Evolutionary conservation across 2,329 filamentous ascomycete genomes (phyloP).

Genomic region (Endothia cerciana): DNA sequence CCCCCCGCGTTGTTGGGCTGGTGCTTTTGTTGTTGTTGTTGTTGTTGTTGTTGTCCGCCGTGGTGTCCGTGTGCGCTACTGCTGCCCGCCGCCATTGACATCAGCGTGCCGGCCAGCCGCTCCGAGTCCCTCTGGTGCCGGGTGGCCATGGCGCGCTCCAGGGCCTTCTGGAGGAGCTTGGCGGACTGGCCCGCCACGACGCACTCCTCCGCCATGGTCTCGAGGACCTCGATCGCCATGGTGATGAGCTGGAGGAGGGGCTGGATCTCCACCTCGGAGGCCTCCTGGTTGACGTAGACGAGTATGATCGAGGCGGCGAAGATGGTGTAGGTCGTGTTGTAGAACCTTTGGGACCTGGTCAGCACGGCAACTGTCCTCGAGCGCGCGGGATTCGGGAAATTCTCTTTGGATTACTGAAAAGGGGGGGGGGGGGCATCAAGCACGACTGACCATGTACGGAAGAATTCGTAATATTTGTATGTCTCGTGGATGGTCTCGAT

Average conservation of each 20-base stretch:
- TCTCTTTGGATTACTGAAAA: background rate
- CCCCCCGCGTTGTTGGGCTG: background rate
- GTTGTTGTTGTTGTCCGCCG: background rate
- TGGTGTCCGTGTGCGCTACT: background rate
- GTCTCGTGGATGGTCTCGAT: conserved; percentile 37
- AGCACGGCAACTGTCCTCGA: background rate
- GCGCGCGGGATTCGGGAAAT: background rate
- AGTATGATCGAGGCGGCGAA: conserved; percentile 38
- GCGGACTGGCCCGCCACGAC: conserved; percentile 36
- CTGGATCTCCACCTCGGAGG: conserved; percentile 29
- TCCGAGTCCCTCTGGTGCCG: conserved; percentile 29
- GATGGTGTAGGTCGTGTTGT: conserved; percentile 38
- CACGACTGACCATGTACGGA: conserved; percentile 35
- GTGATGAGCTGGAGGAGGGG: conserved; percentile 31
- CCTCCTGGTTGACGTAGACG: conserved; percentile 35
- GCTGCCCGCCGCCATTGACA: conserved; percentile 21
- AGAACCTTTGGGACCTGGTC: conserved; percentile 31
- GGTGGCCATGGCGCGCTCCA: conserved; percentile 29
- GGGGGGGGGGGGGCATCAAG: background rate
- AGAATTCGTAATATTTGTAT: conserved; percentile 38
- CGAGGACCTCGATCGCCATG: conserved; percentile 32
- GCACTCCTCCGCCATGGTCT: conserved; percentile 31
- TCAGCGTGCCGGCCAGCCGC: conserved; percentile 24
- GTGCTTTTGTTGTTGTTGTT: too few species aligned
- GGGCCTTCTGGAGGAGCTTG: conserved; percentile 34